Base-by-base conservation (phyloP, 257 asterid species). In the Capsicum pubescens region DNA sequence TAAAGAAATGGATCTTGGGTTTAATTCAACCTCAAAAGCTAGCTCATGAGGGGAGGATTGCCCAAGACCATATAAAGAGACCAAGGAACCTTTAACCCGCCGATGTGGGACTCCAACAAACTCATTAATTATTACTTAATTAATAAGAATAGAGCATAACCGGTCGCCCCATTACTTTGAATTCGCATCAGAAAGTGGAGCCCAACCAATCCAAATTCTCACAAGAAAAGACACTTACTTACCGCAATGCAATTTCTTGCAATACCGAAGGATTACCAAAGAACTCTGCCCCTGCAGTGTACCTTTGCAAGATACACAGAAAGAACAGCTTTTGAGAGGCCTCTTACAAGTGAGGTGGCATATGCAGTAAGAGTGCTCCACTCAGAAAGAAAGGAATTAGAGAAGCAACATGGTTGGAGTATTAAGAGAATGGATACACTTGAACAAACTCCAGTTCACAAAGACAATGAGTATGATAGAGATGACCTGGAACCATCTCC, bases 301-400 rank as follows among this genome's bases (percentile, higher is more conserved):
- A 95, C 98, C 71, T 97, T 97, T 50, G 97, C 95, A 35, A 90
- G 89, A 86, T 97, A 97, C 64, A 95, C 99, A 0, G 98, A 95
- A 44, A 88, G 90, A 86, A 95, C 99, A 32, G 94, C 98, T 11
- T 95, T 97, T 80, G 99, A 97, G 93, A 93, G 99, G 79, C 99
- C 99, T 44, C 95, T 97, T 60, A 97, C 99, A 1, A 95, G 98
- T 87, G 99, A 98, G 19, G 99, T 97, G 83, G 99, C 99, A 61
- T 97, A 95, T 80, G 98, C 99, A 9, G 99, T 93, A 58, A 90
- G 97, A 86, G 98, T 97, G 86, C 98, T 93, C 70, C 94, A 93
- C 61, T 83, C 90, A 57, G 98, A 95, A 81, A 90, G 99, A 79
- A 91, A 93, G 87, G 90, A 89, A 59, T 97, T 97, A 81, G 99